phyloP scores from a whole-genome alignment of 2,329 filamentous ascomycete species.

The Didymella arachidicola region DNA sequence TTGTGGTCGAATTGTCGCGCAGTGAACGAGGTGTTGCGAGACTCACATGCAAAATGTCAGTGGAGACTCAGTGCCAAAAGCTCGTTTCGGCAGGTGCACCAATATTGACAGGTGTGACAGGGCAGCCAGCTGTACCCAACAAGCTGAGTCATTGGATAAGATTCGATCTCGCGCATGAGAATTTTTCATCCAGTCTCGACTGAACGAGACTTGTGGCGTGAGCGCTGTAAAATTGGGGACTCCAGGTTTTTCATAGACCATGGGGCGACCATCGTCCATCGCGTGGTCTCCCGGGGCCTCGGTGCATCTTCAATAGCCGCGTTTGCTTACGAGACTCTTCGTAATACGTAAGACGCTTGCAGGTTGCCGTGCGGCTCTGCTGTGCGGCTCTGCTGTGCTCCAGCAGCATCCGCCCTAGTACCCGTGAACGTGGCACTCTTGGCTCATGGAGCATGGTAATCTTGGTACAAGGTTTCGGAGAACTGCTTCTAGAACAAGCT shows the following conservation, averaged over 20 bases:
- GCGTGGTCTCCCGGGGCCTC: neutral
- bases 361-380: neutral
- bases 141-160: neutral
- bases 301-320: neutral
- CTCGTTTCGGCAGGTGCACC: neutral
- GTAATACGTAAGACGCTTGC: slow-evolving; percentile 4
- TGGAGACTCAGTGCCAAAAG: neutral
- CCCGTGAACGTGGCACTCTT: slow-evolving; percentile 1
- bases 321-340: neutral
- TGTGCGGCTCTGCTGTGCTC: slow-evolving; percentile 1
- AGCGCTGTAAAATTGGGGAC: neutral
- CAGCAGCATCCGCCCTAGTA: neutral
- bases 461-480: slow-evolving; percentile 1
- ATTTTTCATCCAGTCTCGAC: neutral
- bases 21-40: neutral
- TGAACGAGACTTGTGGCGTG: slow-evolving; percentile 1
- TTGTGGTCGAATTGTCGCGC: neutral
- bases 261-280: neutral
- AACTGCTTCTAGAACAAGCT: slow-evolving; percentile 1
- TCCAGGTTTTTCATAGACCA: neutral
- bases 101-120: neutral
- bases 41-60: slow-evolving; percentile 1
- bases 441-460: neutral
- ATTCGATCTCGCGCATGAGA: neutral
- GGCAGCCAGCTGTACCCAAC: neutral